These are phyloP conservation scores for Fusarium chaquense DNA, from an alignment of 2,329 filamentous ascomycete species.

Conservation along the genomic window DNA sequence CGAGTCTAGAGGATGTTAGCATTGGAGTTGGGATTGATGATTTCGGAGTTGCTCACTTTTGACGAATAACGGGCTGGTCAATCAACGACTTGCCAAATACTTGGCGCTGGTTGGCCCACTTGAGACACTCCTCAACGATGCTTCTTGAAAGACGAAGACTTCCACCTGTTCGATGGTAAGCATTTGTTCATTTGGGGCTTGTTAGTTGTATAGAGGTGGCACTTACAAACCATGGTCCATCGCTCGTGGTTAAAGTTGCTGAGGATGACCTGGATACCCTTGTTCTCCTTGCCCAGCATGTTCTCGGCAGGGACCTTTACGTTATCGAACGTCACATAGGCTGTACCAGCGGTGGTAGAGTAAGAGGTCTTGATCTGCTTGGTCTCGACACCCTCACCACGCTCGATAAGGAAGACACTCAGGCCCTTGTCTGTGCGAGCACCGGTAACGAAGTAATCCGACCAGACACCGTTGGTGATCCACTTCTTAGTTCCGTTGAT, in stretches of 20 bases:
- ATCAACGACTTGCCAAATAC: conserved; percentile 87
- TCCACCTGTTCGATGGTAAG: conserved; percentile 54
- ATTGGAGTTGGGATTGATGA: neutral
- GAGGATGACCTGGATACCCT: conserved; percentile 86
- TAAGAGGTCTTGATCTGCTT: conserved; percentile 85
- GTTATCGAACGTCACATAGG: conserved; percentile 85
- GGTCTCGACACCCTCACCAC: conserved; percentile 80
- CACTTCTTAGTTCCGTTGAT: conserved; percentile 84
- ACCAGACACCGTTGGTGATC: conserved; percentile 86
- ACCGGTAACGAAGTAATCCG: conserved; percentile 85
- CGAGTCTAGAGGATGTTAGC: conserved; percentile 64
- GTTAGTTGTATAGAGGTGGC: neutral
- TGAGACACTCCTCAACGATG: conserved; percentile 85
- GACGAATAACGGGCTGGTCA: conserved; percentile 83
- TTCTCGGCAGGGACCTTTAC: conserved; percentile 86
- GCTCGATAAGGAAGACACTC: conserved; percentile 79
- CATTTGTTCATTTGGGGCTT: neutral
- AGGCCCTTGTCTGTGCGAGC: conserved; percentile 84
- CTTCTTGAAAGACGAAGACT: conserved; percentile 74
- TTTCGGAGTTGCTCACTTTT: conserved; percentile 68
- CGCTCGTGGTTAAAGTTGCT: conserved; percentile 92
- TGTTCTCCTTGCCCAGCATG: conserved; percentile 83
- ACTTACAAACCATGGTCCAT: conserved; percentile 77
- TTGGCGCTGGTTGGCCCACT: conserved; percentile 88
- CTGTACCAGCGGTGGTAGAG: conserved; percentile 81